Conservation (phyloP, 2,329 filamentous ascomycete genomes). For the Botrytis tulipae region DNA sequence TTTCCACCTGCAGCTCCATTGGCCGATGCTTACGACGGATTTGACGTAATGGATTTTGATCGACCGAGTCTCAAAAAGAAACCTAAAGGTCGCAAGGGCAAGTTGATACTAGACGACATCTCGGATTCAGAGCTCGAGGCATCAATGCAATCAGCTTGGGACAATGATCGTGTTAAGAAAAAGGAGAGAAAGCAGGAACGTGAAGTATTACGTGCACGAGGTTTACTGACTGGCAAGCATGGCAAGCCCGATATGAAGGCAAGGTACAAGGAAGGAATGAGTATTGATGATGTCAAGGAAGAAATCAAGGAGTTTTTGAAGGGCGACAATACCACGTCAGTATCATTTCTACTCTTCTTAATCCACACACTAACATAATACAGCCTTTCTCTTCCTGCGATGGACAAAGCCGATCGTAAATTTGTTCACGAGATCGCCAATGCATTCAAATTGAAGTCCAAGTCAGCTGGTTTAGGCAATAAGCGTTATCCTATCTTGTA, state of each 20-base stretch:
- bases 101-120: constrained; percentile 52
- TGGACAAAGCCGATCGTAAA: constrained; percentile 76
- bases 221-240: constrained; percentile 59
- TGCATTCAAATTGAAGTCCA: constrained; percentile 75
- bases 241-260: constrained; percentile 56
- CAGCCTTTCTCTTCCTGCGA: constrained; percentile 76
- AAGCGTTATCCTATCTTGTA: constrained; percentile 74
- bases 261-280: constrained; percentile 74
- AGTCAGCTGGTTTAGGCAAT: constrained; percentile 72
- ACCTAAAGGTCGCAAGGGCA: constrained; percentile 59
- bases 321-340: constrained; percentile 61
- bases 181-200: constrained; percentile 66
- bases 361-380: constrained; percentile 20
- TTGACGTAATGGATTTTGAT: constrained; percentile 84
- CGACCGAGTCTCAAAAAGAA: constrained; percentile 64
- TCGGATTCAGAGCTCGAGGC: constrained; percentile 67
- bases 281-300: constrained; percentile 64
- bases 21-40: constrained; percentile 57
- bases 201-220: constrained; percentile 65
- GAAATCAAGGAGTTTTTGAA: constrained; percentile 73
- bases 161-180: constrained; percentile 70
- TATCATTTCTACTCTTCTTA: constrained; percentile 12
- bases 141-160: constrained; percentile 58
- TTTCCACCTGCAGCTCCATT: constrained; percentile 56
- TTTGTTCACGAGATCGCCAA: constrained; percentile 76